Base-by-base conservation (phyloP, 2,329 filamentous ascomycete species). In the Zopfia rhizophila region DNA sequence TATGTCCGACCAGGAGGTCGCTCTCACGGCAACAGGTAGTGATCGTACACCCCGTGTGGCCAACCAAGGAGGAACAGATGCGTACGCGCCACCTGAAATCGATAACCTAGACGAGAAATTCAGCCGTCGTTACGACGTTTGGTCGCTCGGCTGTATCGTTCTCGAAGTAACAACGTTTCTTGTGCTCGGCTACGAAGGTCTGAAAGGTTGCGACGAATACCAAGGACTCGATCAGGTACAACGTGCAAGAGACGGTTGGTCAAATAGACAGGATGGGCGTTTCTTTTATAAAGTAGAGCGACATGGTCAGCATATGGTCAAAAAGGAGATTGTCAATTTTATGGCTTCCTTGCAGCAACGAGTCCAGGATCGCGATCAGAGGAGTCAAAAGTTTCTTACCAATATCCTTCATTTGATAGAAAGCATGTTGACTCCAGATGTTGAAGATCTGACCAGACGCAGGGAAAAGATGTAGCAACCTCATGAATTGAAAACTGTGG, bases 91-190 rank as follows among this genome's bases (percentile, higher is more conserved):
- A 28, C 48, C 48, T 3, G 38, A 48, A 21, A 45, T 45, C 11
- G 40, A 45, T 6, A 22, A 40, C 14, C 8, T n/a, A 8, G 30
- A 51, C 13, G 30, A 18, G 19, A n/a, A 29, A 22, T 35, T 24
- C 12, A 28, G 33, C 29, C 32, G 36, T 7, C 7, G 24, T 4
- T 52, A 48, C 31, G 48, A 52, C 30, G 36, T 52, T 8, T 52
- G 48, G 48, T 48, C 44, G 8, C 38, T 52, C 4, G 48, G 44
- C 7, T 52, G 44, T 18, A 52, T 52, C 18, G n/a, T 48, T 5
- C 44, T 52, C 3, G 48, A 52, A 18, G 29, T 48, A 5, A 39
- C 38, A 5, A 28, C 48, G 5, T 51, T 51, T 16, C 6, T 51
- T 3, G 38, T 51, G 4, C 19, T 38, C 3, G 38, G 43, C 4